A percentile compares a stretch with the other conserved stretches of the same genome.
Evolutionary conservation across 2,329 filamentous ascomycete genomes (phyloP).

Genomic region (Clarireedia sp.): DNA sequence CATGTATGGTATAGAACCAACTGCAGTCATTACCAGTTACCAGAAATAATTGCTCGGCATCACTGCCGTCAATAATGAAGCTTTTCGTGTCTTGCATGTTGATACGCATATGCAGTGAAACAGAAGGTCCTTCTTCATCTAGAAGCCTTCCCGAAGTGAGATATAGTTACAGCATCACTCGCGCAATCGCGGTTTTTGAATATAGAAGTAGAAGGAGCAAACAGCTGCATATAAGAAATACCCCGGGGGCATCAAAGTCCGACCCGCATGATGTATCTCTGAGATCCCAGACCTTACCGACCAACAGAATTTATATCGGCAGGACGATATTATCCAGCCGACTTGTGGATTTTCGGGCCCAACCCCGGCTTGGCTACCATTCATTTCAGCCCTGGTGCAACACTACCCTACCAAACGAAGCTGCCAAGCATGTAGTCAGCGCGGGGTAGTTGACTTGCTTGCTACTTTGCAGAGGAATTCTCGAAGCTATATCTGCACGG

Average conservation of each 20-base stretch:
- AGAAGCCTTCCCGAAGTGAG: not conserved
- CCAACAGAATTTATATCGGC: no score
- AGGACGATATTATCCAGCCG: not conserved
- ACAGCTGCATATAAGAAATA: not conserved
- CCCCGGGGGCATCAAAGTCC: not conserved
- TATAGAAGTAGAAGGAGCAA: not conserved
- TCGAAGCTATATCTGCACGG: slow-evolving; percentile 1
- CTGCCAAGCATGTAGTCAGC: not conserved
- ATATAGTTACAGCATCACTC: not conserved
- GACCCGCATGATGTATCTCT: not conserved
- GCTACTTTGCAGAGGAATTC: not conserved
- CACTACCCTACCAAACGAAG: not conserved
- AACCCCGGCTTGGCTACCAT: slow-evolving; percentile 1
- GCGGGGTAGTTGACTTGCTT: not conserved
- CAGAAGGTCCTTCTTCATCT: slow-evolving; percentile 2
- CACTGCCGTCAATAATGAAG: not conserved
- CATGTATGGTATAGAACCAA: not conserved
- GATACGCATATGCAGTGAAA: slow-evolving; percentile 6
- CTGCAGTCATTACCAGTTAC: not conserved
- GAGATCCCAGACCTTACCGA: no score
- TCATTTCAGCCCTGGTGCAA: not conserved
- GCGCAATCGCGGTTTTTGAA: not conserved
- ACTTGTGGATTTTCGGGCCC: not conserved
- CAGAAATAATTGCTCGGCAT: not conserved
- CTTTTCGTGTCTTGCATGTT: not conserved